Conservation (phyloP, 495 filamentous ascomycete genomes). For the Aspergillus avenaceus region DNA sequence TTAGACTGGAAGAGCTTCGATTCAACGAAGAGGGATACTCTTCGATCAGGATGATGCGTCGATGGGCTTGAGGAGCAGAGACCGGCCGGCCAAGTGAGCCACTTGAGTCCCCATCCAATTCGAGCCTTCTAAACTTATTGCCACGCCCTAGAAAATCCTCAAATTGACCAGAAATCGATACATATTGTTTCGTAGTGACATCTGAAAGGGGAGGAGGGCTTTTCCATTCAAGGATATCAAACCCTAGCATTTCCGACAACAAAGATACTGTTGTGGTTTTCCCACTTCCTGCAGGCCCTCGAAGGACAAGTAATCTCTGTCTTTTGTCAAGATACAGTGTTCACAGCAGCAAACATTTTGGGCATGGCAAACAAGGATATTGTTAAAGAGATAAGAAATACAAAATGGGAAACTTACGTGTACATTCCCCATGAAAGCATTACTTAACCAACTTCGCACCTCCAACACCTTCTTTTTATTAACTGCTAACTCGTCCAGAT, state of each 20-base stretch:
- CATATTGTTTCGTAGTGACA: constrained; percentile 50
- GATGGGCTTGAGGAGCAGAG: constrained; percentile 13
- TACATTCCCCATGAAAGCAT: constrained; percentile 58
- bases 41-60: constrained; percentile 76
- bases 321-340: constrained; percentile 10
- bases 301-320: constrained; percentile 75
- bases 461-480: constrained; percentile 91
- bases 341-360: neutral
- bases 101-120: constrained; percentile 35
- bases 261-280: constrained; percentile 84
- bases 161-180: constrained; percentile 71
- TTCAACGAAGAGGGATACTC: constrained; percentile 87
- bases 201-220: constrained; percentile 71
- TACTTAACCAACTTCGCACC: constrained; percentile 75
- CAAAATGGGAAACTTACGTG: constrained; percentile 25
- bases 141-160: constrained; percentile 84
- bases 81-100: neutral
- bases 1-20: constrained; percentile 59
- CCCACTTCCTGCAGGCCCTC: constrained; percentile 86
- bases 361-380: neutral
- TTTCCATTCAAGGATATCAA: constrained; percentile 83
- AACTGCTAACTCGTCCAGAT: constrained; percentile 79
- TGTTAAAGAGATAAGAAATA: neutral
- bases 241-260: constrained; percentile 65
- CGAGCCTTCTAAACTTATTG: constrained; percentile 72